These are phyloP conservation scores for Simmondsia chinensis DNA, from an alignment of 148 eudicot genomes.

Conservation along the genomic window DNA sequence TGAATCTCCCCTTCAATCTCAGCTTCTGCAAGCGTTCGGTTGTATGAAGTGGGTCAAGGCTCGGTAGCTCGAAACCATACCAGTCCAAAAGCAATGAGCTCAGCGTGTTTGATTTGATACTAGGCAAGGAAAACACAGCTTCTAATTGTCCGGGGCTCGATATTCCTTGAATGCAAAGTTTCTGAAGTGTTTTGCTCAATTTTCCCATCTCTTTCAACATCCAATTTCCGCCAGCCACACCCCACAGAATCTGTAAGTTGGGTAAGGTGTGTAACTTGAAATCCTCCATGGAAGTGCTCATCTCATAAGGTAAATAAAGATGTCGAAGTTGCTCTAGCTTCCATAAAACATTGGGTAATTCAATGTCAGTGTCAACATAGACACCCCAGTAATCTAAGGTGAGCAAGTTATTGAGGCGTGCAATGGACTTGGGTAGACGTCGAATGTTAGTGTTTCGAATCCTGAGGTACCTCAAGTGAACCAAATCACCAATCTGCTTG, in stretches of 20 bases:
- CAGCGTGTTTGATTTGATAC: background rate
- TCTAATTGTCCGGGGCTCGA: slow-evolving; percentile 8
- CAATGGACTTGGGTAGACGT: slow-evolving; percentile 15
- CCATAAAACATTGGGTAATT: slow-evolving; percentile 18
- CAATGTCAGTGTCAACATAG: background rate
- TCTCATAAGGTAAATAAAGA: slow-evolving; percentile 14
- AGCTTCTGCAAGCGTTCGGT: slow-evolving; percentile 8
- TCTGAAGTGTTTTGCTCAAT: slow-evolving; percentile 4
- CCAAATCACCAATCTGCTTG: slow-evolving; percentile 9
- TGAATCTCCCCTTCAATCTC: slow-evolving; percentile 5
- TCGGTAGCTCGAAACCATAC: slow-evolving; percentile 7
- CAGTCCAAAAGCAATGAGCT: slow-evolving; percentile 15
- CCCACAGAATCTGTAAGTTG: slow-evolving; percentile 14
- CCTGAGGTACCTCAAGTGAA: slow-evolving; percentile 23
- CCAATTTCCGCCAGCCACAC: slow-evolving; percentile 18
- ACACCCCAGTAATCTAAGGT: slow-evolving; percentile 19
- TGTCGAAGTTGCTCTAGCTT: slow-evolving; percentile 12
- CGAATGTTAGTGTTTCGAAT: slow-evolving; percentile 15
- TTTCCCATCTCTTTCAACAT: slow-evolving; percentile 11
- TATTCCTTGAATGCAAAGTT: slow-evolving; percentile 12
- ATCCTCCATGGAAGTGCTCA: background rate
- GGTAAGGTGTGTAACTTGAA: slow-evolving; percentile 10
- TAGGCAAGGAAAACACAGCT: slow-evolving; percentile 11
- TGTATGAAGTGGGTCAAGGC: background rate
- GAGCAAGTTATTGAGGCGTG: slow-evolving; percentile 10